Conservation (phyloP, 768 basidiomycete genomes). For the Sporobolomyces phaffii region DNA sequence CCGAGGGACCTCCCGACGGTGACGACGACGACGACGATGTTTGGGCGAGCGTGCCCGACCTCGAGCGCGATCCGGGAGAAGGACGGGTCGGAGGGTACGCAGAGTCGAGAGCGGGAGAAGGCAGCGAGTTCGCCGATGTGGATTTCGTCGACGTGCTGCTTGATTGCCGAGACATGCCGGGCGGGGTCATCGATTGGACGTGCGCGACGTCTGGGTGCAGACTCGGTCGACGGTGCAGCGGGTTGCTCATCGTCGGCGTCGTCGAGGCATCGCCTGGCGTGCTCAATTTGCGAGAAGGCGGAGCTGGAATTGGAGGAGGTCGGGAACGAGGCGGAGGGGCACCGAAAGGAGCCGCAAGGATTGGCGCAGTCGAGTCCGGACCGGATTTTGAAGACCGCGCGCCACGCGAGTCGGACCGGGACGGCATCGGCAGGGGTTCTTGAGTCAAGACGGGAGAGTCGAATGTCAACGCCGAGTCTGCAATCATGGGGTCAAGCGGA, state of each 20-base stretch:
- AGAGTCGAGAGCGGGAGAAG: background rate
- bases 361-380: background rate
- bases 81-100: background rate
- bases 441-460: slow-evolving; percentile 17
- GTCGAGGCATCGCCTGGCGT: no score
- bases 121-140: background rate
- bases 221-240: slow-evolving; percentile 17
- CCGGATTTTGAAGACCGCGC: no score
- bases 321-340: slow-evolving; percentile 7
- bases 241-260: no score
- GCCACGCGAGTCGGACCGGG: no score
- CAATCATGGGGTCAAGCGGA: slow-evolving; percentile 37
- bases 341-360: background rate
- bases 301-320: slow-evolving; percentile 6
- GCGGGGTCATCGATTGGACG: background rate
- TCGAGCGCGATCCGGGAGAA: background rate
- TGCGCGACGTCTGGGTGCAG: slow-evolving; percentile 1
- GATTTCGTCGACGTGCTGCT: background rate
- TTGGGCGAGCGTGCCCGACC: background rate
- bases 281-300: no score
- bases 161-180: background rate
- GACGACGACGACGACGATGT: background rate
- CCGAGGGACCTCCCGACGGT: background rate
- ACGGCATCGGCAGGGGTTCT: background rate
- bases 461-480: slow-evolving; percentile 31